Percentiles rank a stretch among this genome's conserved stretches.
phyloP scores from a whole-genome alignment of 116 monocot genomes.

The Trichopus zeylanicus region DNA sequence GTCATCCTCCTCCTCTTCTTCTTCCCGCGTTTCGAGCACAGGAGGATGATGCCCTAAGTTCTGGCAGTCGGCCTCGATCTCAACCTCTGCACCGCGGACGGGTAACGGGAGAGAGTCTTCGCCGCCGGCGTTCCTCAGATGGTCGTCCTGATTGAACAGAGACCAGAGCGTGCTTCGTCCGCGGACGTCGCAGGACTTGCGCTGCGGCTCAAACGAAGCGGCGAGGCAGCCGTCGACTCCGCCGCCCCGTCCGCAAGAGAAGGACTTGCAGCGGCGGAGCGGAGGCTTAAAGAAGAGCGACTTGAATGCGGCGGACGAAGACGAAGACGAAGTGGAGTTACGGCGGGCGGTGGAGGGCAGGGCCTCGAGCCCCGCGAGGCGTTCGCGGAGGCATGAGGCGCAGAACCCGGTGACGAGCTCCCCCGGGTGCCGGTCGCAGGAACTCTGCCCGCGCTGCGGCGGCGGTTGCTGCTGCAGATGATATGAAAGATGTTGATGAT shows the following conservation, averaged over 20 bases:
- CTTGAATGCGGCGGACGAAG: constrained; percentile 2
- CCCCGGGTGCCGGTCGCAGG: constrained; percentile 64
- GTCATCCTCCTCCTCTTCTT: constrained; percentile 9
- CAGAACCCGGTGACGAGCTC: constrained; percentile 67
- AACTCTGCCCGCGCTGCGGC: not conserved
- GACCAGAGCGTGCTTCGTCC: constrained; percentile 50
- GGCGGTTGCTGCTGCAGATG: too few species aligned
- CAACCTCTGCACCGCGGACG: not conserved
- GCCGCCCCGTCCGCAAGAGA: constrained; percentile 25
- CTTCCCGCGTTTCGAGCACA: constrained; percentile 5
- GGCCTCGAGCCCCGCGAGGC: constrained; percentile 54
- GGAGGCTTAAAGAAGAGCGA: not conserved
- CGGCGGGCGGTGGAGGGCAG: too few species aligned
- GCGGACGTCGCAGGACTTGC: constrained; percentile 71
- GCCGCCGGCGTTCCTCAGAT: not conserved
- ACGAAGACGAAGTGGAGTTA: constrained; percentile 27
- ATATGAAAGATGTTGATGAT: not conserved
- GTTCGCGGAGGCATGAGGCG: constrained; percentile 83
- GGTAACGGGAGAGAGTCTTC: not conserved
- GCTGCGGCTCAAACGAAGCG: constrained; percentile 39
- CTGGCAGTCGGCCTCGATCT: constrained; percentile 13
- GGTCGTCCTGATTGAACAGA: constrained; percentile 61
- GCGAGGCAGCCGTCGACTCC: too few species aligned
- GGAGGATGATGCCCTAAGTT: constrained; percentile 9
- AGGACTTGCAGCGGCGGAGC: constrained; percentile 77